Conservation (phyloP, 768 basidiomycete species). For the Hypsizygus marmoreus region DNA sequence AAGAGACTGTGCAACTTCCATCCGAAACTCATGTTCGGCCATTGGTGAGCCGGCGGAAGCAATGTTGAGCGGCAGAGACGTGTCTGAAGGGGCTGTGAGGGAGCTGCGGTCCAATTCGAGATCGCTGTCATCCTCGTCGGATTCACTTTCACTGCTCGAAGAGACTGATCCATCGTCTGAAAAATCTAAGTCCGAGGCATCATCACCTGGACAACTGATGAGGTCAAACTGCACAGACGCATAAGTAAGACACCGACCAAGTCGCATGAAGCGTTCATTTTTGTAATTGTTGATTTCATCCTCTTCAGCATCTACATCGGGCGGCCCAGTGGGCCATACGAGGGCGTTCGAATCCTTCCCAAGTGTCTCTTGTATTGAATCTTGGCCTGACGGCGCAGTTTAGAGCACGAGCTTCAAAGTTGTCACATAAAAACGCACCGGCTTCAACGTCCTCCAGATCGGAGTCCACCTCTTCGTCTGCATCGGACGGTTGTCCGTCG, state of each 20-base stretch:
- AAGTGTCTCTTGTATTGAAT: slow-evolving; percentile 44
- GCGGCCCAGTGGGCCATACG: slow-evolving; percentile 73
- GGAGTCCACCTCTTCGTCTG: slow-evolving; percentile 51
- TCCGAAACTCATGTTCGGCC: slow-evolving; percentile 69
- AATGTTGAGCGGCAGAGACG: slow-evolving; percentile 43
- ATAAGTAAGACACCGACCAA: slow-evolving; percentile 47
- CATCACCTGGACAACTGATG: slow-evolving; percentile 48
- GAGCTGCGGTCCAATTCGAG: slow-evolving; percentile 34
- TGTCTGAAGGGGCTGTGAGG: slow-evolving; percentile 49
- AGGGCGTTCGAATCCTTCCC: slow-evolving; percentile 78
- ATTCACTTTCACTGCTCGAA: slow-evolving; percentile 51
- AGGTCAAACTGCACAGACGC: not conserved
- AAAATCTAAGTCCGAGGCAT: slow-evolving; percentile 59
- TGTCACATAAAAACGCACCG: slow-evolving; percentile 43
- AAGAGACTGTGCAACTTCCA: slow-evolving; percentile 81
- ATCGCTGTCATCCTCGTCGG: slow-evolving; percentile 43
- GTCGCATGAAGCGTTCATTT: slow-evolving; percentile 74
- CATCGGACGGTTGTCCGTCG: slow-evolving; percentile 33
- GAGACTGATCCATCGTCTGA: slow-evolving; percentile 62
- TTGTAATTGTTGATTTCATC: slow-evolving; percentile 61
- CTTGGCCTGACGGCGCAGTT: slow-evolving; percentile 51
- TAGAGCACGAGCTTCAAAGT: too few relatives aligned
- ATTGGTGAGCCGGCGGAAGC: slow-evolving; percentile 41
- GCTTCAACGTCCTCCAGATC: slow-evolving; percentile 70
- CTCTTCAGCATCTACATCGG: slow-evolving; percentile 65